Evolutionary conservation across 371 early-diverging fungal species (phyloP), one percentile per base, ranked within the genome.

Genomic region (Lichtheimia ornata): DNA sequence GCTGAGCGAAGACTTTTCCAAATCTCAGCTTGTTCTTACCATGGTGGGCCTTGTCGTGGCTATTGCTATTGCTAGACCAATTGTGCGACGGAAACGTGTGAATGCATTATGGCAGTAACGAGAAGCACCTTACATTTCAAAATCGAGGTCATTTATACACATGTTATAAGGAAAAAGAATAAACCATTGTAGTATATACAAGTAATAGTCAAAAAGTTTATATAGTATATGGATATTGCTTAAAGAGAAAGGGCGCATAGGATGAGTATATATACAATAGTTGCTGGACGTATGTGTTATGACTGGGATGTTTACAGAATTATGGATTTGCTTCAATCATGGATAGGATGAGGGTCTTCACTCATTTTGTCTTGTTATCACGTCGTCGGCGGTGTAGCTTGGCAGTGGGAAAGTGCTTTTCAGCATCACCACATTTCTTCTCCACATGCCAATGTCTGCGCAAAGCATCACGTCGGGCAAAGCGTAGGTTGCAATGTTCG

Each of bases 1-100:
- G 50, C 74, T 98, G 61, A 90, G 91, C 65, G 91, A 94, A 71
- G 88, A 91, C 62, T 98, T 98, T 73, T 92, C 89, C 65, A 94
- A 95, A 67, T 73, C 80, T 13, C 89, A 89, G 65, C 75, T 98
- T 62, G 66, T 96, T 50, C 66, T 83, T 58, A 96, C 96, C 1
- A 91, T 95, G 24, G 76, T 86, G n/a, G 91, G 82, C 9, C 76
- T 98, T 51, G 74, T 79, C 1, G 84, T 81, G 6, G 91, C 86
- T 22, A 86, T 94, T 57, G 58, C 84, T 58, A 68, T 92, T 22
- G 81, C 86, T 42, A 79, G 82, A 20, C 91, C 91, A 7, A 87
- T 91, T 82, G 91, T 93, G 4, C 84, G 82, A 35, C 74, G 87
- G 64, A 84, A 85, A 70, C 72, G 78, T 20, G 77, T 84, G 7